Conservation (phyloP, 768 basidiomycete genomes). For the Boletus barrowsii region DNA sequence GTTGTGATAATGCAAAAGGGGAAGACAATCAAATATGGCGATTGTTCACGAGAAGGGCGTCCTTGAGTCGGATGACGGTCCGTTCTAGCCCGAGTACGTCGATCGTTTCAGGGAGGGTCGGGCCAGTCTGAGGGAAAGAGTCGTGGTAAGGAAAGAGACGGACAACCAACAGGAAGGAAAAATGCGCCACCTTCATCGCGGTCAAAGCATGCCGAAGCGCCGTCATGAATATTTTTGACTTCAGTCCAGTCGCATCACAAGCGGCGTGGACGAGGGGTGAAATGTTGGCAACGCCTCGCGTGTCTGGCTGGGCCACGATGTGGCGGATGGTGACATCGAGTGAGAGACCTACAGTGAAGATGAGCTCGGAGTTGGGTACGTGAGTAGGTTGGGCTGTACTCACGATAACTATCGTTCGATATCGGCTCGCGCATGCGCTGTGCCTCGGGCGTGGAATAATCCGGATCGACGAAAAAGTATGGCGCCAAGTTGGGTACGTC, state of each 20-base stretch:
- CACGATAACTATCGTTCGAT: constrained; percentile 44
- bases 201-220: constrained; percentile 75
- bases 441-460: constrained; percentile 55
- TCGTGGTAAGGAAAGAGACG: neutral
- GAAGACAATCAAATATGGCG: neutral
- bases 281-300: constrained; percentile 23
- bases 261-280: constrained; percentile 42
- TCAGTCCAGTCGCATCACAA: constrained; percentile 37
- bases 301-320: constrained; percentile 2
- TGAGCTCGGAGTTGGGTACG: no score
- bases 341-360: constrained; percentile 1
- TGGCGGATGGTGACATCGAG: constrained; percentile 4
- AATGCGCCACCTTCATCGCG: constrained; percentile 63
- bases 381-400: constrained; percentile 9
- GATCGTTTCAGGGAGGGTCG: constrained; percentile 40
- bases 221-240: constrained; percentile 62
- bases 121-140: constrained; percentile 35
- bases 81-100: constrained; percentile 35
- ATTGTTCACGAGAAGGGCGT: constrained; percentile 5
- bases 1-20: no score
- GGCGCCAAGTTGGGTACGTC: constrained; percentile 69
- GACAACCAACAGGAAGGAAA: neutral
- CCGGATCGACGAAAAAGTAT: constrained; percentile 77
- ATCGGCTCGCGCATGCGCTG: constrained; percentile 47
- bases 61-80: constrained; percentile 16